Evolutionary conservation across 2,329 filamentous ascomycete species (phyloP).

Genomic region (Aspergillus pseudoterreus): DNA sequence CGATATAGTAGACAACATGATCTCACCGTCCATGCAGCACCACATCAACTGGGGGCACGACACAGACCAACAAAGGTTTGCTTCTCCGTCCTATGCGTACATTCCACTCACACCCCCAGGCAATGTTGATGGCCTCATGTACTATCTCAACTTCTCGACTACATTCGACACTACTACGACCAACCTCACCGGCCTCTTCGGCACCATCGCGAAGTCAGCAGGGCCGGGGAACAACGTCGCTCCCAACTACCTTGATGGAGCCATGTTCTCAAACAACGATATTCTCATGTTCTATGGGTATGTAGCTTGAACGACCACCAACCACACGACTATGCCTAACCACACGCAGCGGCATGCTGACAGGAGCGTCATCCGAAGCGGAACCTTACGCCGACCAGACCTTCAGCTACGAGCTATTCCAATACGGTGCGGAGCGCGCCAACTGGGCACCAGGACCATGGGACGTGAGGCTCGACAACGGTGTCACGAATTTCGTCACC

Average conservation of each 20-base stretch:
- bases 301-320: neutral
- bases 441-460: slow-evolving; percentile 46
- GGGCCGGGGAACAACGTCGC: slow-evolving; percentile 49
- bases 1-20: neutral
- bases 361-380: slow-evolving; percentile 30
- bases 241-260: slow-evolving; percentile 60
- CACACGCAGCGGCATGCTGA: slow-evolving; percentile 44
- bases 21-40: neutral
- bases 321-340: neutral
- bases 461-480: slow-evolving; percentile 38
- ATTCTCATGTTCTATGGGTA: slow-evolving; percentile 62
- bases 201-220: slow-evolving; percentile 47
- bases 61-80: neutral
- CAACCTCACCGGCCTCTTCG: slow-evolving; percentile 55
- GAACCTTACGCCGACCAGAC: neutral
- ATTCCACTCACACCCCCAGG: slow-evolving; percentile 20
- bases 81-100: neutral
- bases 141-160: slow-evolving; percentile 56
- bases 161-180: slow-evolving; percentile 49
- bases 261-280: slow-evolving; percentile 61
- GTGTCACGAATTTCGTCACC: slow-evolving; percentile 59
- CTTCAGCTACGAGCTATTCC: slow-evolving; percentile 49
- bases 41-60: neutral
- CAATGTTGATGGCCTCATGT: slow-evolving; percentile 53
- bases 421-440: slow-evolving; percentile 48